A percentile compares a stretch with the other conserved stretches of the same genome.
phyloP scores from a whole-genome alignment of 805 yeast genomes.

The Ogataea sp. region DNA sequence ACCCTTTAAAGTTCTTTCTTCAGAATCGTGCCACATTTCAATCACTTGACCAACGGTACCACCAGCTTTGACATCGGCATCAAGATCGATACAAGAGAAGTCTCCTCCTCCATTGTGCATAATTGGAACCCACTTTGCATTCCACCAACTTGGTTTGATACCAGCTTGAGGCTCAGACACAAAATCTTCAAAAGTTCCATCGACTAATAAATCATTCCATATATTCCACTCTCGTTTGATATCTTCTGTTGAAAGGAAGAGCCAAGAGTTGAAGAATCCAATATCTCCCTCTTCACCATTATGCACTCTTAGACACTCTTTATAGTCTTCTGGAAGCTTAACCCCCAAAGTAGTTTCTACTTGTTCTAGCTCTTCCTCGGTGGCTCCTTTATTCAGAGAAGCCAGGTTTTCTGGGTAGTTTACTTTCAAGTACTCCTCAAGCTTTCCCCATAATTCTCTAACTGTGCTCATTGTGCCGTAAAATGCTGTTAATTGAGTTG shows the following conservation, averaged over 20 bases:
- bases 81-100: background rate
- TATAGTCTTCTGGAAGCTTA: conserved; percentile 3
- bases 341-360: conserved; percentile 1
- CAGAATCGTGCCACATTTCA: background rate
- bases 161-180: background rate
- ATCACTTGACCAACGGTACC: background rate
- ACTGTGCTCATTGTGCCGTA: no score
- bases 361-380: background rate
- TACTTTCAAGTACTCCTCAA: background rate
- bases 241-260: background rate
- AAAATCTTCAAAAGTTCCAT: background rate
- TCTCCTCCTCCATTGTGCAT: conserved; percentile 1
- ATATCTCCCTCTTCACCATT: conserved; percentile 1
- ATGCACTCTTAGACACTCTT: conserved; percentile 3
- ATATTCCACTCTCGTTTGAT: background rate
- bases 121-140: background rate
- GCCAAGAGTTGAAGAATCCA: background rate
- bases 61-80: background rate
- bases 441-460: no score
- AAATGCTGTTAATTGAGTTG: no score
- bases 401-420: background rate
- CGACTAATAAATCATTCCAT: background rate
- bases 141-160: background rate
- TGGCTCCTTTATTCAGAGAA: background rate
- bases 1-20: background rate